Evolutionary conservation across 768 basidiomycete genomes (phyloP), one percentile per base, ranked within the genome.

Genomic region (Suillus fuscotomentosus): DNA sequence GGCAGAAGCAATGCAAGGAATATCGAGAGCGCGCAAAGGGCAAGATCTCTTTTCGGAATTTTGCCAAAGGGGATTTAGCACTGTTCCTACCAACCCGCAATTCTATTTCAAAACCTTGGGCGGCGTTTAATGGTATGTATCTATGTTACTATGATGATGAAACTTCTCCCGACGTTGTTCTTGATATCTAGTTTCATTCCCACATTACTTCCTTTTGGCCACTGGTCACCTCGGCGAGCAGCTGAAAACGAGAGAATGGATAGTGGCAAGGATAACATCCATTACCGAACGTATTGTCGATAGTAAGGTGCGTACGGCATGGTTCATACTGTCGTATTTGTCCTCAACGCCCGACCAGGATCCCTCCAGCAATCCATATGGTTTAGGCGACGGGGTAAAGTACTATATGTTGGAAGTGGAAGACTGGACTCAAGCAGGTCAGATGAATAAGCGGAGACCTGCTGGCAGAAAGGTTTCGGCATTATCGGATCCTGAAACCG

Each of bases 1-100:
- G 95, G 95, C 93, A 95, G 79, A 97, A 95, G 74, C 95, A 96
- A 73, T 97, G 94, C 79, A 97, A 94, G 73, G 90, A 94, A 68
- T 99, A 98, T 65, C 84, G 95, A 53, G 97, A 99, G 68, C 87
- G 92, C n/a, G 91, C 95, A 17, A 95, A 91, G 77, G 94, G 95
- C 63, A 97, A 97, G 78, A 97, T 99, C 63, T 92, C 96, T 0
- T 98, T 98, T 77, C 83, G 94, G 70, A 97, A 96, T 78, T 99
- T 99, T 69, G 83, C 90, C 9, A 96, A 95, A 74, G 95, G 96
- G 11, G 97, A 99, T 77, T 81, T 99, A 60, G 97, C 96, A 1
- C 80, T 99, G 38, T 99, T 99, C 78, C 80, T 99, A 15, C 97
- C 97, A 2, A 99, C 97, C 0, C 83, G 96, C 55, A 98, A 98